Evolutionary conservation across 352 stramenopile species (phyloP).

Genomic region (Plasmopara halstedii): DNA sequence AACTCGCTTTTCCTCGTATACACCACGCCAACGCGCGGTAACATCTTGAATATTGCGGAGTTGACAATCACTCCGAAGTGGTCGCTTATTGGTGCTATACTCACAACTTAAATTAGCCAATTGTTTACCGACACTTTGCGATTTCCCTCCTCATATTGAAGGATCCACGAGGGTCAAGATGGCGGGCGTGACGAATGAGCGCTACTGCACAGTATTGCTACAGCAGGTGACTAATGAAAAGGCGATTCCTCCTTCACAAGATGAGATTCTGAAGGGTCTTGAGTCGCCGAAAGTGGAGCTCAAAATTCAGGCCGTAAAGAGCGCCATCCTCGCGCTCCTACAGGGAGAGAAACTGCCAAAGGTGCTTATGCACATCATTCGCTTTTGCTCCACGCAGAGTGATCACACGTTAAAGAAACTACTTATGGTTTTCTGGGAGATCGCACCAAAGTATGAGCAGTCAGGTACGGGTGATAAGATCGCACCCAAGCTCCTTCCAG

Average conservation of each 20-base stretch:
- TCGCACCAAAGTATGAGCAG: conserved; percentile 96
- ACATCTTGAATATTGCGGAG: conserved; percentile 8
- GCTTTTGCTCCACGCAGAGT: conserved; percentile 98
- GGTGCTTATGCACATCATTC: conserved; percentile 99
- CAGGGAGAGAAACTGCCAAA: conserved; percentile 97
- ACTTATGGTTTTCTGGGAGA: conserved; percentile 99
- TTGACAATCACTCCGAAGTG: conserved; percentile 4
- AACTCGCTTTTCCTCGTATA: conserved; percentile 40
- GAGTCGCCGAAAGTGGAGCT: conserved; percentile 93
- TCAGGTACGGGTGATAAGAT: conserved; percentile 20
- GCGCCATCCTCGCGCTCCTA: conserved; percentile 96
- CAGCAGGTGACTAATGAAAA: conserved; percentile 58
- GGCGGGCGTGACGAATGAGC: conserved; percentile 75
- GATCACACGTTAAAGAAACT: conserved; percentile 99
- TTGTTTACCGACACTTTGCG: conserved; percentile 7
- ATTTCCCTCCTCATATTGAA: conserved; percentile 14
- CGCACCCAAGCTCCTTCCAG: conserved; percentile 93
- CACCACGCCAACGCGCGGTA: conserved; percentile 41
- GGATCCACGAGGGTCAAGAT: conserved; percentile 21
- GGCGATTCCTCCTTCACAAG: conserved; percentile 72
- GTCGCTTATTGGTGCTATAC: conserved; percentile 1
- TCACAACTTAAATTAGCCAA: conserved; percentile 18
- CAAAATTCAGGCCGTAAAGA: conserved; percentile 98
- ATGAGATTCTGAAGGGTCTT: conserved; percentile 97
- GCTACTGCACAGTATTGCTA: conserved; percentile 81